Conservation (phyloP, 768 basidiomycete species). For the Paxillus ammoniavirescens region DNA sequence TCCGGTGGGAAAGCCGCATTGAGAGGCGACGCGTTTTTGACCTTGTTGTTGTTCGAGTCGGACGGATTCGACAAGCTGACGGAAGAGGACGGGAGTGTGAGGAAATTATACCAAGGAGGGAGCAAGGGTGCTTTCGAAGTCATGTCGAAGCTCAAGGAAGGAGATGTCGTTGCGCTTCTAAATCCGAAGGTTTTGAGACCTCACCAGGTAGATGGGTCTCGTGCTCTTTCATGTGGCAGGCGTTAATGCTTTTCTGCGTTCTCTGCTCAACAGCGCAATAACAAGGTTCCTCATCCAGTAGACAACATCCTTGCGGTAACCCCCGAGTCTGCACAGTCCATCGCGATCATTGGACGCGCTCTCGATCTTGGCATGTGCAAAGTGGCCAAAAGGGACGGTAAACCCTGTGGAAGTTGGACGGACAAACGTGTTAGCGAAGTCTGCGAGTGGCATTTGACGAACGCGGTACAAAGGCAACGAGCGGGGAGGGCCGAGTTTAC, state of each 20-base stretch:
- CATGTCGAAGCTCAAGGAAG: slow-evolving; percentile 81
- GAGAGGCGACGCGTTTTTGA: slow-evolving; percentile 81
- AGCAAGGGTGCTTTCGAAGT: slow-evolving; percentile 91
- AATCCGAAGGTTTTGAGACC: slow-evolving; percentile 88
- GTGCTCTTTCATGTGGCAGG: neutral
- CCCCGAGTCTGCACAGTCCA: slow-evolving; percentile 75
- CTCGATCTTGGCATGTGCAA: slow-evolving; percentile 85
- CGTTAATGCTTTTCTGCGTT: neutral
- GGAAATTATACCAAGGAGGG: slow-evolving; percentile 81
- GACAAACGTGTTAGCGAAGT: slow-evolving; percentile 84
- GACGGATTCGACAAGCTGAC: slow-evolving; percentile 63
- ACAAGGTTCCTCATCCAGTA: slow-evolving; percentile 68
- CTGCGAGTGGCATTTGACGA: slow-evolving; percentile 90
- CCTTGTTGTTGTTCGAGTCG: slow-evolving; percentile 85
- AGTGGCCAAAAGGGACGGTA: slow-evolving; percentile 76
- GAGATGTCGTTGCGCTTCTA: slow-evolving; percentile 86
- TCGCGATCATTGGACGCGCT: slow-evolving; percentile 83
- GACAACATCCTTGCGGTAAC: slow-evolving; percentile 85
- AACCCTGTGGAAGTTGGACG: slow-evolving; percentile 83
- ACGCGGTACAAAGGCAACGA: slow-evolving; percentile 71
- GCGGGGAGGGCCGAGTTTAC: slow-evolving; percentile 86
- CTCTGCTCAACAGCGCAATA: slow-evolving; percentile 17
- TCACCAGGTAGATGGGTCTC: slow-evolving; percentile 57
- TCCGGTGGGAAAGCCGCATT: slow-evolving; percentile 56
- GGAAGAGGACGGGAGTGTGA: slow-evolving; percentile 47